phyloP scores from a whole-genome alignment of 768 basidiomycete species.

The Suillus discolor region DNA sequence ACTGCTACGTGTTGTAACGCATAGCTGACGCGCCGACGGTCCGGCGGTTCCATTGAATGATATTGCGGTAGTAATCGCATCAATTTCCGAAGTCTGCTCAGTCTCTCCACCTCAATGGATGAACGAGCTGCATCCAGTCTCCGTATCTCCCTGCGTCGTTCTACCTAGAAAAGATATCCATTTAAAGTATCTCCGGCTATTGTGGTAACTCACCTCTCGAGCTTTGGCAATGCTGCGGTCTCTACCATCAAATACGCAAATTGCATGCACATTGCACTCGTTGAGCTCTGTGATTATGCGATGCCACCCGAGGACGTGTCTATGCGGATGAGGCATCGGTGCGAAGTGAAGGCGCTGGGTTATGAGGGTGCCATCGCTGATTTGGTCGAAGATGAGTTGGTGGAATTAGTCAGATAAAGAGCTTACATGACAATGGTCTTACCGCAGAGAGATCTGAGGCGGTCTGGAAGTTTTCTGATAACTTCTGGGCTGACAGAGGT shows the following conservation, averaged over 20 bases:
- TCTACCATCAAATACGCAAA: constrained; percentile 83
- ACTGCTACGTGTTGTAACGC: constrained; percentile 22
- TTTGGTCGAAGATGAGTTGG: constrained; percentile 12
- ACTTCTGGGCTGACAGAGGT: constrained; percentile 56
- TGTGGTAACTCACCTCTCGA: constrained; percentile 54
- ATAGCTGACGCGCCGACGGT: constrained; percentile 32
- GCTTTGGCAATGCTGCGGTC: constrained; percentile 68
- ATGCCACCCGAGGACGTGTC: constrained; percentile 83
- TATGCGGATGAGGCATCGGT: constrained; percentile 58
- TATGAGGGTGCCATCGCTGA: constrained; percentile 83
- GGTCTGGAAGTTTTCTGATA: constrained; percentile 61
- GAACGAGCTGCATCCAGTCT: constrained; percentile 53
- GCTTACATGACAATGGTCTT: constrained; percentile 77
- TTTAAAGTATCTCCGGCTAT: not conserved
- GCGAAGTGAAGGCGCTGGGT: constrained; percentile 83
- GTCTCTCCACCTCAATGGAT: constrained; percentile 58
- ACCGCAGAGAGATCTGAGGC: constrained; percentile 60
- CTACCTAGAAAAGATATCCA: constrained; percentile 41
- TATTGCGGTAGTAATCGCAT: constrained; percentile 42
- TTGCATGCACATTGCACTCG: constrained; percentile 54
- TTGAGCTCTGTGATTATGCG: constrained; percentile 64
- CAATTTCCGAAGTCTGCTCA: constrained; percentile 52
- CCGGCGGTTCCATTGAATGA: constrained; percentile 32
- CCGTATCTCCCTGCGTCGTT: constrained; percentile 56
- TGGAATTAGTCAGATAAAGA: not conserved